Conservation (phyloP, 202 grass and related monocot species). For the Brachypodium distachyon region DNA sequence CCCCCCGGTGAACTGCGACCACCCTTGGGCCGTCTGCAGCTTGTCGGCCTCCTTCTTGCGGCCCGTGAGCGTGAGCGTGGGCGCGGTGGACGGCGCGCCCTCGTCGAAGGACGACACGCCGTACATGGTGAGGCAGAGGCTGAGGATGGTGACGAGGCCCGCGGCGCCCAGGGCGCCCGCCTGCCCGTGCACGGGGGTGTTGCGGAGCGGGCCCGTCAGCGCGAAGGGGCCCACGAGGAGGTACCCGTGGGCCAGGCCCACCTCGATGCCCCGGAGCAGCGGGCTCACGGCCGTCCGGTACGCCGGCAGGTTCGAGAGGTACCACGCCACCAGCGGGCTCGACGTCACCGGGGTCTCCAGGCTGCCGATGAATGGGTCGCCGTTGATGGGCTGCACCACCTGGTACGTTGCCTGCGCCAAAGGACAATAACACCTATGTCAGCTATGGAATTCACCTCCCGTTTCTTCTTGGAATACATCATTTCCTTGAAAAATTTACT, state of each 20-base stretch:
- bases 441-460: background rate
- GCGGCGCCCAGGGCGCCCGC: slow-evolving; percentile 68
- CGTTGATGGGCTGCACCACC: slow-evolving; percentile 94
- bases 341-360: slow-evolving; percentile 86
- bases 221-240: slow-evolving; percentile 91
- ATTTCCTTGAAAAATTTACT: too few relatives aligned
- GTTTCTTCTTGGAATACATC: background rate
- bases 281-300: slow-evolving; percentile 96
- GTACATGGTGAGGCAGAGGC: slow-evolving; percentile 88
- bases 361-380: slow-evolving; percentile 93
- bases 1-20: slow-evolving; percentile 75
- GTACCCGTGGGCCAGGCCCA: slow-evolving; percentile 85
- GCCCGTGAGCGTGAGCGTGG: slow-evolving; percentile 70
- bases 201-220: slow-evolving; percentile 83
- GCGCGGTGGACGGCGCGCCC: slow-evolving; percentile 62
- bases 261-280: slow-evolving; percentile 87
- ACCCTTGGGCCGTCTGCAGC: slow-evolving; percentile 87
- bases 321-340: slow-evolving; percentile 83
- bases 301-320: slow-evolving; percentile 94
- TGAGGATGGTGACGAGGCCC: slow-evolving; percentile 85
- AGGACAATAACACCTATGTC: background rate
- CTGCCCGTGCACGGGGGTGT: slow-evolving; percentile 69
- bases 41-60: slow-evolving; percentile 96
- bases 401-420: slow-evolving; percentile 63
- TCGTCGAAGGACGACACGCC: slow-evolving; percentile 68